Evolutionary conservation across 192 early-diverging fungal genomes (phyloP), one percentile per base, ranked within the genome.

Genomic region (Physocladia obscura): DNA sequence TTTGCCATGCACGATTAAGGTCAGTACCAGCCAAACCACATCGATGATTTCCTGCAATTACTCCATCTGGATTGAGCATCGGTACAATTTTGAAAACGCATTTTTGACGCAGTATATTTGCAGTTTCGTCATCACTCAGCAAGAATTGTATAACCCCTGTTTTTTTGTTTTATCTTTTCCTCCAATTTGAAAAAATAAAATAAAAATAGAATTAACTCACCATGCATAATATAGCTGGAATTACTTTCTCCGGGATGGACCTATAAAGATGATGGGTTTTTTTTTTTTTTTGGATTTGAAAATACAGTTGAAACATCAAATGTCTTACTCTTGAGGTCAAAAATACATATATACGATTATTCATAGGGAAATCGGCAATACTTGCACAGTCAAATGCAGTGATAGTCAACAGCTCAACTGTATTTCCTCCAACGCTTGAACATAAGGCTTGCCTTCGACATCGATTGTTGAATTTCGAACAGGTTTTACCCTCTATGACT

Each of bases 221-320:
- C 79, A 37, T 84, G 65, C 78, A 84, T 80, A 39, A 82, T 84
- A 68, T 77, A 76, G 17, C 75, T 79, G 13, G 83, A 74, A 59
- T 81, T 81, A 35, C 74, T 72, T 68, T 84, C 83, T 48, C 83
- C 83, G n/a, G 83, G 83, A 76, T 84, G 83, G 6, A 84, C 79
- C 74, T 79, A n/a, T 47, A 50, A 31, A 29, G 36, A n/a, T n/a
- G n/a, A n/a, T n/a, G n/a, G n/a, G n/a, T n/a, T n/a, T n/a, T n/a
- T n/a, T n/a, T n/a, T n/a, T n/a, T n/a, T n/a, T n/a, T 0, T 0
- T 0, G 38, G 49, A 40, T 38, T 1, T 37, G 0, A 37, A 40
- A 8, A 6, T 1, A 36, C n/a, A 49, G 36, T 26, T 19, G 48
- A 27, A 19, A 54, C 8, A 67, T n/a, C 56, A 15, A 13, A 21